A percentile compares a stretch with the other conserved stretches of the same genome.
These are phyloP conservation scores for Diaporthe longicolla DNA, from an alignment of 2,329 filamentous ascomycete genomes.

Conservation along the genomic window DNA sequence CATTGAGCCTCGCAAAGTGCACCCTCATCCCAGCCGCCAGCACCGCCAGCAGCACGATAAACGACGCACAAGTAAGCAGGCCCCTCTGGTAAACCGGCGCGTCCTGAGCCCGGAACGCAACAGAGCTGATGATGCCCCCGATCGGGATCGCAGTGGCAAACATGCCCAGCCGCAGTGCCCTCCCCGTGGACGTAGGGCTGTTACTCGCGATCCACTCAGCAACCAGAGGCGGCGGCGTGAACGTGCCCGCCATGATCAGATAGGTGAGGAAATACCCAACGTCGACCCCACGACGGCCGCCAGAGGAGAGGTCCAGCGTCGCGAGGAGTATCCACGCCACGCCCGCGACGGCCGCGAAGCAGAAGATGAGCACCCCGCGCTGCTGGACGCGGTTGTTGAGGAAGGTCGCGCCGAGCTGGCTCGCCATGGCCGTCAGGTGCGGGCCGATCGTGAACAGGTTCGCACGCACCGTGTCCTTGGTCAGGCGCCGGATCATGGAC, in stretches of 20 bases:
- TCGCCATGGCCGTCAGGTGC: constrained; percentile 44
- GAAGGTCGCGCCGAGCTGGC: constrained; percentile 44
- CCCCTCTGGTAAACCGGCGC: constrained; percentile 6
- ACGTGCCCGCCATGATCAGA: constrained; percentile 43
- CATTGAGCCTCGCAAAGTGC: not conserved
- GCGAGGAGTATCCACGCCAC: constrained; percentile 46
- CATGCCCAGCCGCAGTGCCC: constrained; percentile 39
- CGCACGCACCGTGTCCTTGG: constrained; percentile 48
- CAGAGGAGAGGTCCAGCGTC: constrained; percentile 44
- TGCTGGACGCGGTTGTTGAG: constrained; percentile 45
- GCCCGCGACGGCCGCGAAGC: constrained; percentile 20
- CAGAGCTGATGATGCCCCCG: not conserved
- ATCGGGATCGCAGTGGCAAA: constrained; percentile 16
- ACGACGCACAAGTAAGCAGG: constrained; percentile 19
- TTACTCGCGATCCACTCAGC: constrained; percentile 45
- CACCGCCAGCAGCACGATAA: not conserved
- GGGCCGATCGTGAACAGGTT: constrained; percentile 47
- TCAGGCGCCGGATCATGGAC: constrained; percentile 54
- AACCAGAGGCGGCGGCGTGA: constrained; percentile 45
- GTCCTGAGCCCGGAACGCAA: constrained; percentile 6
- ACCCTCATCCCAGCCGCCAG: constrained; percentile 13
- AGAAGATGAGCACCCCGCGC: constrained; percentile 43
- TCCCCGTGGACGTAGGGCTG: constrained; percentile 44
- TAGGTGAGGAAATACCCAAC: constrained; percentile 47
- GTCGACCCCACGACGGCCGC: constrained; percentile 18